Conservation (phyloP, 2,329 filamentous ascomycete species). For the Colletotrichum lentis region DNA sequence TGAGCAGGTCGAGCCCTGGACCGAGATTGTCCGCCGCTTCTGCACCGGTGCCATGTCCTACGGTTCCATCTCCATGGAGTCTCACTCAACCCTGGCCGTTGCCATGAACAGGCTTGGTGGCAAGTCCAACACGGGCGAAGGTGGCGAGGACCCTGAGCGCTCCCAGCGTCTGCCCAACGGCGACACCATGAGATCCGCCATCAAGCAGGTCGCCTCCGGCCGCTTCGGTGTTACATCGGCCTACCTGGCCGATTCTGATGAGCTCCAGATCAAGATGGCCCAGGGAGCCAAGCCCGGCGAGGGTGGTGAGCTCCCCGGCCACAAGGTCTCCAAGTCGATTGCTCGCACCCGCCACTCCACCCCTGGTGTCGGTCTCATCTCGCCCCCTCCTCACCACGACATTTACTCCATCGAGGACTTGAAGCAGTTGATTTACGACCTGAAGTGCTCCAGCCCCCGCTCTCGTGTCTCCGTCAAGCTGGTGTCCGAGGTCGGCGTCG, state of each 20-base stretch:
- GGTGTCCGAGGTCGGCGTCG: constrained; percentile 95
- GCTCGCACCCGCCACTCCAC: constrained; percentile 95
- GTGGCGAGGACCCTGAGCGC: constrained; percentile 93
- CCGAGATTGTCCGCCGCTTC: constrained; percentile 94
- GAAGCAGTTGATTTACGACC: constrained; percentile 96
- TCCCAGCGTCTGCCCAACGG: constrained; percentile 87
- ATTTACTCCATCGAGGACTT: constrained; percentile 99
- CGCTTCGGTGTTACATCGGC: constrained; percentile 96
- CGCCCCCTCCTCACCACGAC: constrained; percentile 94
- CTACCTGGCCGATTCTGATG: constrained; percentile 93
- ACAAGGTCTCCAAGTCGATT: constrained; percentile 95
- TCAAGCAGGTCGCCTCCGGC: constrained; percentile 96
- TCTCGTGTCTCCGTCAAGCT: constrained; percentile 95
- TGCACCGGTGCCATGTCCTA: constrained; percentile 99
- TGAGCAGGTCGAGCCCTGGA: constrained; percentile 98
- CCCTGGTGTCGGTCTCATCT: constrained; percentile 94
- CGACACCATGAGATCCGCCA: constrained; percentile 95
- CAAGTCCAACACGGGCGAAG: constrained; percentile 97
- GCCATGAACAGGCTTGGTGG: constrained; percentile 97
- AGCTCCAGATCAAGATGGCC: constrained; percentile 99
- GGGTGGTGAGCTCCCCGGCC: constrained; percentile 94
- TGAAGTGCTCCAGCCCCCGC: constrained; percentile 95
- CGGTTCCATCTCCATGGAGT: constrained; percentile 98
- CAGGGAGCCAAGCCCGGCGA: constrained; percentile 98
- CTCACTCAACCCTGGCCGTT: constrained; percentile 92